phyloP scores from a whole-genome alignment of 164 flowering plant genomes.

The Umbilicus rupestris region DNA sequence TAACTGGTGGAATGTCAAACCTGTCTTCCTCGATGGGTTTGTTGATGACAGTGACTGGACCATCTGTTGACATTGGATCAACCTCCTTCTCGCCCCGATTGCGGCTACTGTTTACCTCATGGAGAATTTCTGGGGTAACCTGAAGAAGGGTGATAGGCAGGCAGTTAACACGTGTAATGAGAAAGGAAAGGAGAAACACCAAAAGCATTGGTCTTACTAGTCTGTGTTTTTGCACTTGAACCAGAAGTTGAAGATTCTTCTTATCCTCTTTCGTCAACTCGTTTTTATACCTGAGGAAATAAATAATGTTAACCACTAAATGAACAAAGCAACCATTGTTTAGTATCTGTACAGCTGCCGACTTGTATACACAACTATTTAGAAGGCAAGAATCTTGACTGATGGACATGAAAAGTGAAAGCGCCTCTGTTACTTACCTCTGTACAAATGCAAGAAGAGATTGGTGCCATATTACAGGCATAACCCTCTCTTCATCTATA shows the following conservation, averaged over 20 bases:
- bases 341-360: neutral
- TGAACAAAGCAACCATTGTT: neutral
- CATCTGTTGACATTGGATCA: conserved; percentile 54
- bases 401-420: neutral
- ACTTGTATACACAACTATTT: neutral
- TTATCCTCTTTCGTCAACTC: conserved; percentile 70
- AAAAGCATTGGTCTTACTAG: conserved; percentile 31
- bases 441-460: conserved; percentile 91
- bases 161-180: neutral
- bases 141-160: conserved; percentile 18
- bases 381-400: neutral
- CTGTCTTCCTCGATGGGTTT: conserved; percentile 75
- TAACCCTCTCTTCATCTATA: conserved; percentile 53
- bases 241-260: conserved; percentile 41
- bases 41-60: conserved; percentile 53
- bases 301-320: neutral
- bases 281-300: conserved; percentile 58
- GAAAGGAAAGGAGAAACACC: neutral
- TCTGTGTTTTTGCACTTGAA: conserved; percentile 59
- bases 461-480: conserved; percentile 99
- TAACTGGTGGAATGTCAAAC: conserved; percentile 75
- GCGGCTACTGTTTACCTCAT: conserved; percentile 72
- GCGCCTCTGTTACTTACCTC: conserved; percentile 40
- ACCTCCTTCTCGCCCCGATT: conserved; percentile 79
- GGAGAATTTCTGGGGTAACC: conserved; percentile 82